These are phyloP conservation scores for Sistotremastrum niveocremeum DNA, from an alignment of 768 basidiomycete species.

Conservation along the genomic window DNA sequence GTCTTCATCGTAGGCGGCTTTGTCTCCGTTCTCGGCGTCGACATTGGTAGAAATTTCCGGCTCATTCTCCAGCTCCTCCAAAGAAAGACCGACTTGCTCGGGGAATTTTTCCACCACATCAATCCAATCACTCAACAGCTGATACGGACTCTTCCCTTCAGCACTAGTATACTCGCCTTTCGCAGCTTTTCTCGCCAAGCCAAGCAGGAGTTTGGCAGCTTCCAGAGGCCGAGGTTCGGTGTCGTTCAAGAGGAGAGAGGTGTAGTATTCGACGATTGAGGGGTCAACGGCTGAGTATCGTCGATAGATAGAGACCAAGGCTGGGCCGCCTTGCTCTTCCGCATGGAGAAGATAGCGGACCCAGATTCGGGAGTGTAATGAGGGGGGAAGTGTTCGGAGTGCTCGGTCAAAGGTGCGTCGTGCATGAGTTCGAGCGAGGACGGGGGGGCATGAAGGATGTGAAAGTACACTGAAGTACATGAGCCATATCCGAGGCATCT, in stretches of 20 bases:
- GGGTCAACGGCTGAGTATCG: slow-evolving; percentile 80
- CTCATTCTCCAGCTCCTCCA: slow-evolving; percentile 52
- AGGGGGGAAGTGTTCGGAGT: slow-evolving; percentile 84
- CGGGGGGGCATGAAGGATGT: slow-evolving; percentile 78
- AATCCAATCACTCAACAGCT: slow-evolving; percentile 84
- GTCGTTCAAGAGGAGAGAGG: slow-evolving; percentile 42
- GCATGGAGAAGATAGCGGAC: slow-evolving; percentile 87
- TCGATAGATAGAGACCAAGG: slow-evolving; percentile 71
- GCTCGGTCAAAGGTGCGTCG: slow-evolving; percentile 91
- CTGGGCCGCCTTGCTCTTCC: slow-evolving; percentile 65
- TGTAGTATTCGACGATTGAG: slow-evolving; percentile 67
- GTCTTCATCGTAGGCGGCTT: slow-evolving; percentile 58
- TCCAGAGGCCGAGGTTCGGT: slow-evolving; percentile 62
- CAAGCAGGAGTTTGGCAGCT: slow-evolving; percentile 82
- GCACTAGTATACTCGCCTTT: slow-evolving; percentile 74
- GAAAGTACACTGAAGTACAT: slow-evolving; percentile 84
- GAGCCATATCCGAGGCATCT: slow-evolving; percentile 92
- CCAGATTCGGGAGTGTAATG: slow-evolving; percentile 87
- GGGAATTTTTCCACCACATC: slow-evolving; percentile 82
- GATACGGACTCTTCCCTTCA: slow-evolving; percentile 92
- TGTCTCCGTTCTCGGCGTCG: slow-evolving; percentile 29
- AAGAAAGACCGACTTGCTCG: slow-evolving; percentile 84
- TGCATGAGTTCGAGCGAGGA: slow-evolving; percentile 79
- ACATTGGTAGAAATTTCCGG: slow-evolving; percentile 32
- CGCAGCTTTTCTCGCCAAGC: slow-evolving; percentile 71